Percentiles rank a stretch among this genome's conserved stretches.
phyloP scores from a whole-genome alignment of 192 early-diverging fungal genomes.

The Gryganskiella cystojenkinii region DNA sequence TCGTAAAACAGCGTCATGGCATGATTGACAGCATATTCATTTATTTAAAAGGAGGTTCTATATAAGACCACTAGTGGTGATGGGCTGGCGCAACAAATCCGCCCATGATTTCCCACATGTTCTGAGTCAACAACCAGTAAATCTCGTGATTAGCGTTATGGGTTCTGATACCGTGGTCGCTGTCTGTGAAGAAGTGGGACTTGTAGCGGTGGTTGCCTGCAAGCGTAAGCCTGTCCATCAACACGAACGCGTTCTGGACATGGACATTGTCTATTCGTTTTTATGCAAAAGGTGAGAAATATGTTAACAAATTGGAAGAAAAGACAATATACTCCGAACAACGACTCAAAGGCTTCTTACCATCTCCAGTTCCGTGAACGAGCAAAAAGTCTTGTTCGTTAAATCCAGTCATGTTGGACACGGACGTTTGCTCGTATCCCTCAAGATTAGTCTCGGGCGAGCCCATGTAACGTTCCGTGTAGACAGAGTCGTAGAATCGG shows the following conservation, averaged over 20 bases:
- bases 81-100: conserved; percentile 37
- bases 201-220: conserved; percentile 81
- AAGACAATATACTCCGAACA: conserved; percentile 8
- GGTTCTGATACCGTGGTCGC: conserved; percentile 86
- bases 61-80: conserved; percentile 27
- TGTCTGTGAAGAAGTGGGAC: conserved; percentile 91
- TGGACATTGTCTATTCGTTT: conserved; percentile 73
- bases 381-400: conserved; percentile 80
- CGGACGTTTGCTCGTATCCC: conserved; percentile 83
- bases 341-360: conserved; percentile 32
- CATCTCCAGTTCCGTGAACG: conserved; percentile 92
- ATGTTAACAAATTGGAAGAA: neutral
- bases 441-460: conserved; percentile 79
- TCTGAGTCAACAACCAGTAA: conserved; percentile 36
- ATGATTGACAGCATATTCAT: no score
- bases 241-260: conserved; percentile 87
- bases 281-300: neutral
- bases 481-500: conserved; percentile 83
- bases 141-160: conserved; percentile 78
- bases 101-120: conserved; percentile 42
- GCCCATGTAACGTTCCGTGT: conserved; percentile 98
- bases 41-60: neutral
- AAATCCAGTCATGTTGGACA: conserved; percentile 87
- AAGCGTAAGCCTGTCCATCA: conserved; percentile 82
- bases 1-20: no score